Evolutionary conservation across 2,329 filamentous ascomycete genomes (phyloP).

Genomic region (Calonectria multiphialidica): DNA sequence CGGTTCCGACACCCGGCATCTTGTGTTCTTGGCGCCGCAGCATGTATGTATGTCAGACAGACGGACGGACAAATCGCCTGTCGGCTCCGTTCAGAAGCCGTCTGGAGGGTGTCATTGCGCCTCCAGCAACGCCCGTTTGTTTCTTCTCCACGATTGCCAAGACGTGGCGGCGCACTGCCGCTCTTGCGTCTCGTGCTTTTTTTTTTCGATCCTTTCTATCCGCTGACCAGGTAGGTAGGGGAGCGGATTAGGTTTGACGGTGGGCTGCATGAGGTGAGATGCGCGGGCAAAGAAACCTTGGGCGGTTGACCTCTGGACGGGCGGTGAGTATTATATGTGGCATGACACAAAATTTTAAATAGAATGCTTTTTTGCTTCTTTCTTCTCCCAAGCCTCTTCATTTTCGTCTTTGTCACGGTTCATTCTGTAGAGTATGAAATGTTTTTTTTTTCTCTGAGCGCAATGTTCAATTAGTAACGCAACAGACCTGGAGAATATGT

Average conservation of each 20-base stretch:
- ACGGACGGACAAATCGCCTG: neutral
- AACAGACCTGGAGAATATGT: too few relatives aligned
- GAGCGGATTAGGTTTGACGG: too few relatives aligned
- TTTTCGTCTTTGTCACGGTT: neutral
- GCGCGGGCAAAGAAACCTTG: neutral
- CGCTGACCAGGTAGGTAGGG: neutral
- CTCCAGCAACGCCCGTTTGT: neutral
- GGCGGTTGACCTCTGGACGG: neutral
- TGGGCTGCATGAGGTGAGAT: neutral
- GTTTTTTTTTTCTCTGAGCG: neutral
- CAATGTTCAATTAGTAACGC: neutral
- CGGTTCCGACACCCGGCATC: neutral
- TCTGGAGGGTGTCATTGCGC: neutral
- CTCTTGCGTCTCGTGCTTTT: neutral
- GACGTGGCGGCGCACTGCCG: neutral
- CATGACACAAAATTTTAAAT: neutral
- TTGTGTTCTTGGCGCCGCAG: neutral
- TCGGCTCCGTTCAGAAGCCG: neutral
- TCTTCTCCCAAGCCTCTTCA: too few relatives aligned
- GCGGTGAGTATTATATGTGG: conserved; percentile 5
- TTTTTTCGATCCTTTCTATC: neutral
- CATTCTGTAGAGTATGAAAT: neutral
- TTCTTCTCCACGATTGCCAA: neutral
- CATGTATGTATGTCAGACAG: conserved; percentile 15
- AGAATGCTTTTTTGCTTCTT: neutral